Evolutionary conservation across 2,329 filamentous ascomycete species (phyloP), one percentile per base, ranked within the genome.

Genomic region (Trichoderma sp.): DNA sequence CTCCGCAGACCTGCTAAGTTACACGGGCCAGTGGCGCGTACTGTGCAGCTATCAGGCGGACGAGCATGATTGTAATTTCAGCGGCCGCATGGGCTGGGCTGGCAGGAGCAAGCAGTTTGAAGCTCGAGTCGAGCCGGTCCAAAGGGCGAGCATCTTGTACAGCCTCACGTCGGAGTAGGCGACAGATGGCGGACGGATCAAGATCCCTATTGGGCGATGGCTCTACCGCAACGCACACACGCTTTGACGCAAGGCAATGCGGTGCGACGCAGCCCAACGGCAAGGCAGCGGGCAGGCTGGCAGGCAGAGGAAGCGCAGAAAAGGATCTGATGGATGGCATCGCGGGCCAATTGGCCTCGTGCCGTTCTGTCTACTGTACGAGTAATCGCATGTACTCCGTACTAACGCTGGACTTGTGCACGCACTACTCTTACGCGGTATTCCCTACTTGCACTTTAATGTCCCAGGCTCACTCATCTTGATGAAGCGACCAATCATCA

Each of bases 11-110:
- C 57, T 55, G 53, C 28, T 47, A 23, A 57, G 68, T 47, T 64
- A 50, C 68, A 71, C 68, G 61, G 61, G 26, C 36, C 61, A 69
- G 66, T 69, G 66, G 66, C 64, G 50, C 64, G 32, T 58, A 67
- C 57, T 61, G 66, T 69, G 39, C 57, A 59, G 39, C 53, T 61
- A 68, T 58, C 47, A 67, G 66, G 53, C 13, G 55, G 43, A 32
- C 17, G n/a, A 68, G 66, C 55, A 62, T 69, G 39, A 61, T 34
- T n/a, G 66, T 69, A 69, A 69, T 69, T 69, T 69, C 36, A 69
- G 39, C 65, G 53, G 57, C 39, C 39, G 36, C 57, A 61, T 61
- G 43, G 55, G 55, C 50, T 61, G 39, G 55, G 55, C 53, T 36
- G 50, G 65, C 65, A 55, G 34, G 43, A 58, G 23, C 53, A 59